A percentile compares a stretch with the other conserved stretches of the same genome.
phyloP scores from a whole-genome alignment of 2,329 filamentous ascomycete species.

The Trichoderma cornu-damae region DNA sequence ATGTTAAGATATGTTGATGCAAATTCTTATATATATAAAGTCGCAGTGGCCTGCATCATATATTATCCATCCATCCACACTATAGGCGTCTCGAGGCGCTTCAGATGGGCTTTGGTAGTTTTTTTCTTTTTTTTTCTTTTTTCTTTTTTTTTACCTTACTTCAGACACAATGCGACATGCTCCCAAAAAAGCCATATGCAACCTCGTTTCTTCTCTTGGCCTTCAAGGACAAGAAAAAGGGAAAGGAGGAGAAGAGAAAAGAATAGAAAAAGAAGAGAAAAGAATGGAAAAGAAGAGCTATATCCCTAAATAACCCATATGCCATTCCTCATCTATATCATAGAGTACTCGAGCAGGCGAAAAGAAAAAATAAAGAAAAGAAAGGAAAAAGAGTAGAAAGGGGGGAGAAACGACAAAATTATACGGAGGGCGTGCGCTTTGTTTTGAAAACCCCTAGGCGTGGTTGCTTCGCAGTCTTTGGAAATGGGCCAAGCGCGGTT shows the following conservation, averaged over 20 bases:
- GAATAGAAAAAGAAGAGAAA: not conserved
- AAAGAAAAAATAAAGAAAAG: not conserved
- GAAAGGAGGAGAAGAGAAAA: not conserved
- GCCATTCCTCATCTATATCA: not conserved
- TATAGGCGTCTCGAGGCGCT: too few relatives aligned
- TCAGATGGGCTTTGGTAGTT: too few relatives aligned
- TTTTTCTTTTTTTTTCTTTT: not conserved
- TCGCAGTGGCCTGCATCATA: too few relatives aligned
- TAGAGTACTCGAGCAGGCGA: not conserved
- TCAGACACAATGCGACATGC: not conserved
- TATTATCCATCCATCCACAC: too few relatives aligned
- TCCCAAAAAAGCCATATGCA: not conserved
- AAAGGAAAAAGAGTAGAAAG: not conserved
- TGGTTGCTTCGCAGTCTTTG: not conserved
- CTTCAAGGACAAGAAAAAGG: not conserved
- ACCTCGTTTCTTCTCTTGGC: not conserved
- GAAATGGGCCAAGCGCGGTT: not conserved
- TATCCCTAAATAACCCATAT: not conserved
- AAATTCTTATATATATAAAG: too few relatives aligned
- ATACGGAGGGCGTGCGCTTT: not conserved
- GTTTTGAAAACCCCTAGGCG: not conserved
- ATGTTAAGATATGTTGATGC: not conserved
- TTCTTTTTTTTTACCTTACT: not conserved
- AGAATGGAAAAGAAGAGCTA: too few relatives aligned
- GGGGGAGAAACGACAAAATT: not conserved